A percentile compares a stretch with the other conserved stretches of the same genome.
These are phyloP conservation scores for Tuber melanosporum DNA, from an alignment of 495 filamentous ascomycete species.

Conservation along the genomic window DNA sequence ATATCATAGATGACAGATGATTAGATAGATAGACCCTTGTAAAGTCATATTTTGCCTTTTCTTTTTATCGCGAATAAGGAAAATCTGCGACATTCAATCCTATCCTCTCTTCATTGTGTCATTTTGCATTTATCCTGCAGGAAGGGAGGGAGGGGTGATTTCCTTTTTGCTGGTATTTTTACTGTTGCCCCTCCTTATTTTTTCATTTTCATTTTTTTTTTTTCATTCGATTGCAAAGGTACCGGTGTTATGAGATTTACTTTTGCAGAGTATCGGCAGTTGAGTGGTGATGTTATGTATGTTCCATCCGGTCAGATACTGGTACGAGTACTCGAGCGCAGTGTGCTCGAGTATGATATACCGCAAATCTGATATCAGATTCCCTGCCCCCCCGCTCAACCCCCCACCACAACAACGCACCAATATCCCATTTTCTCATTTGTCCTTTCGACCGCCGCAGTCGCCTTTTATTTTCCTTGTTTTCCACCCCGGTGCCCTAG, in stretches of 20 bases:
- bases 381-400: background rate
- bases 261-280: background rate
- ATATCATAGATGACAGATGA: background rate
- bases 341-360: background rate
- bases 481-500: background rate
- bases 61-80: background rate
- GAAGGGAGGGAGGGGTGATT: background rate
- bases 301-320: background rate
- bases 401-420: background rate
- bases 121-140: background rate
- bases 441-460: background rate
- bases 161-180: background rate
- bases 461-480: background rate
- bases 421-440: background rate
- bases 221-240: background rate
- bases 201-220: background rate
- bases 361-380: slow-evolving; percentile 3
- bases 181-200: background rate
- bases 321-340: background rate
- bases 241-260: background rate
- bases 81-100: background rate
- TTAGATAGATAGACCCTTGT: background rate
- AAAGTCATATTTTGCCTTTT: background rate
- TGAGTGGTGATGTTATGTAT: background rate
- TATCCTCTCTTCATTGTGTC: background rate